Conservation (phyloP, 768 basidiomycete species). For the Calocera cornea region DNA sequence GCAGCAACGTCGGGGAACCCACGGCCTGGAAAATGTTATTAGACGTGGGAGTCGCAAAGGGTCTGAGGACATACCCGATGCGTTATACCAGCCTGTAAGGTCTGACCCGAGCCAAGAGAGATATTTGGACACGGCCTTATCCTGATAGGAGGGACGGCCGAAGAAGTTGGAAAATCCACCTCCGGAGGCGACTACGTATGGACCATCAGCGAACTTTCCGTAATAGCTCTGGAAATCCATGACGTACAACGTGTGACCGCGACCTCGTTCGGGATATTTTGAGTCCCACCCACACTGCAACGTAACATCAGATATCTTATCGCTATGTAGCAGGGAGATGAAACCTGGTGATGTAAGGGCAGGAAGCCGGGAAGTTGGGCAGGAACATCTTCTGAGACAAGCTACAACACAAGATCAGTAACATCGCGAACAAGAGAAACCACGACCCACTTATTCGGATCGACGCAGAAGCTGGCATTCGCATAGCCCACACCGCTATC, state of each 20-base stretch:
- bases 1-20: slow-evolving; percentile 39
- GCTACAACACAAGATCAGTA: background rate
- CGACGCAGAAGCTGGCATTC: background rate
- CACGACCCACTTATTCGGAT: background rate
- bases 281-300: slow-evolving; percentile 44
- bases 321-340: background rate
- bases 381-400: slow-evolving; percentile 18
- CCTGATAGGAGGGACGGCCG: slow-evolving; percentile 18
- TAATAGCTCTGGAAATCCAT: too few relatives aligned
- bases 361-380: slow-evolving; percentile 27
- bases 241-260: slow-evolving; percentile 26
- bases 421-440: background rate
- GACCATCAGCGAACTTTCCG: too few relatives aligned
- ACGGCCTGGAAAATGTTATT: slow-evolving; percentile 24
- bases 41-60: background rate
- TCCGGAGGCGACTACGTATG: slow-evolving; percentile 12
- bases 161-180: slow-evolving; percentile 25
- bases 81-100: slow-evolving; percentile 18
- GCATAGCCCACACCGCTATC: slow-evolving; percentile 6
- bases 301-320: background rate
- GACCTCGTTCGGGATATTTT: slow-evolving; percentile 39
- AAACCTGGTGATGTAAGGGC: slow-evolving; percentile 2
- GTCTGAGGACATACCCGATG: background rate
- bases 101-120: slow-evolving; percentile 7
- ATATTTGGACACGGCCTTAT: slow-evolving; percentile 12